phyloP scores from a whole-genome alignment of 2,329 filamentous ascomycete genomes.

The Pseudonectria foliicola region DNA sequence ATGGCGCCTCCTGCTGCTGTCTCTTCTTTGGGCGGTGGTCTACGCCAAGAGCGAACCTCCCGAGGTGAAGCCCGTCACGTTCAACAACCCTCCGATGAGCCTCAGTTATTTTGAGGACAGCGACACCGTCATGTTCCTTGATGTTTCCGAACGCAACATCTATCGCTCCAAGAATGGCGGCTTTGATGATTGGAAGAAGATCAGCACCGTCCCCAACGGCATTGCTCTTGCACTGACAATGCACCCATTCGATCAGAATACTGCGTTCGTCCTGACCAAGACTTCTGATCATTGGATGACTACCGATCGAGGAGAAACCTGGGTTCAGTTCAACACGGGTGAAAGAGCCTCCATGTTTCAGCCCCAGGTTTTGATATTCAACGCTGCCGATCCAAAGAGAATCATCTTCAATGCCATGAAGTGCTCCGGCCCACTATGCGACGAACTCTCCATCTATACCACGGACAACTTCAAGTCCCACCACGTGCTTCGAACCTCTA shows the following conservation, averaged over 20 bases:
- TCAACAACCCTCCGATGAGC: constrained; percentile 59
- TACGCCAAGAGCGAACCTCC: constrained; percentile 59
- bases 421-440: constrained; percentile 58
- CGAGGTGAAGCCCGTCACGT: constrained; percentile 54
- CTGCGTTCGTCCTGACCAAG: constrained; percentile 73
- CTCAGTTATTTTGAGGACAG: constrained; percentile 90
- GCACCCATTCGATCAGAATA: constrained; percentile 70
- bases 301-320: constrained; percentile 72
- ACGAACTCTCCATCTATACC: constrained; percentile 65
- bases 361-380: constrained; percentile 58
- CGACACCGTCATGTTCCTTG: constrained; percentile 70
- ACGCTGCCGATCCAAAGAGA: constrained; percentile 74
- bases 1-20: constrained; percentile 46
- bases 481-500: constrained; percentile 58
- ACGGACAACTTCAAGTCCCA: constrained; percentile 73
- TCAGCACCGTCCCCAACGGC: constrained; percentile 58
- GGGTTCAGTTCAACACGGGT: constrained; percentile 65
- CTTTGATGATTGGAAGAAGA: constrained; percentile 57
- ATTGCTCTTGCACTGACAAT: constrained; percentile 57
- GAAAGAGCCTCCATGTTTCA: constrained; percentile 48
- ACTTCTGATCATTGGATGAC: constrained; percentile 73
- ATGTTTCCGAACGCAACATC: constrained; percentile 55
- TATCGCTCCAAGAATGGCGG: constrained; percentile 79
- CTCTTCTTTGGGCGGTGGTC: constrained; percentile 32
- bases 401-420: constrained; percentile 77